Base-by-base conservation (phyloP, 768 basidiomycete genomes). In the Chalciporus sphaerocephalus region DNA sequence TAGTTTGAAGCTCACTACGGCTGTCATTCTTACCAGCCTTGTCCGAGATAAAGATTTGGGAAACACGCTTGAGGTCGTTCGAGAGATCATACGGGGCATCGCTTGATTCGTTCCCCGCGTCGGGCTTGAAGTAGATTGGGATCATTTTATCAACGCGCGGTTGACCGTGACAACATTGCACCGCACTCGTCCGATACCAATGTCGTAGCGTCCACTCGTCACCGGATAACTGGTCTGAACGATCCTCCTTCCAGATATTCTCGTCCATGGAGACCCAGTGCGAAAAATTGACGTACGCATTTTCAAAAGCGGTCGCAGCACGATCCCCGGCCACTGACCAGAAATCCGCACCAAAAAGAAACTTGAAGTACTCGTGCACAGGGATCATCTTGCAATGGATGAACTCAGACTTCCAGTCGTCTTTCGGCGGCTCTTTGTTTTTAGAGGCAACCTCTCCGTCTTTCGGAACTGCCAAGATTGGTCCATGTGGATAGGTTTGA, bases 11-110 rank as follows among this genome's bases (percentile, higher is more conserved):
- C 8, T 25, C 24, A 2, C 11, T 7, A 11, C 5, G 2, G 11
- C 11, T 25, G 7, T 25, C 2, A 5, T 2, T 11, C 24, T 18
- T 17, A 3, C 38, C n/a, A 36, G 38, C 38, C 27, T 39, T 44
- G 27, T 49, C 47, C 2, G 47, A 53, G 23, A 53, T 41, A 22
- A 49, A 38, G 15, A 48, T 48, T 10, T 53, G 52, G 6, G 49
- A 46, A 15, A 48, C 11, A 12, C 9, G 27, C 8, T 9, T 4
- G 9, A 27, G 27, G 11, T 11, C 27, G 6, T 12, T 27, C 24
- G 24, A 25, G 5, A 22, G 17, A 11, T 43, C 17, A 18, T 28
- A 5, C 41, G 5, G 15, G 28, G 5, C 6, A 6, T 12, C 11
- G 17, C 40, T 25, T 1, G 47, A 28, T 7, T n/a, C 12, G 1